phyloP scores from a whole-genome alignment of 2,329 filamentous ascomycete species.

The Decorospora gaudefroyi region DNA sequence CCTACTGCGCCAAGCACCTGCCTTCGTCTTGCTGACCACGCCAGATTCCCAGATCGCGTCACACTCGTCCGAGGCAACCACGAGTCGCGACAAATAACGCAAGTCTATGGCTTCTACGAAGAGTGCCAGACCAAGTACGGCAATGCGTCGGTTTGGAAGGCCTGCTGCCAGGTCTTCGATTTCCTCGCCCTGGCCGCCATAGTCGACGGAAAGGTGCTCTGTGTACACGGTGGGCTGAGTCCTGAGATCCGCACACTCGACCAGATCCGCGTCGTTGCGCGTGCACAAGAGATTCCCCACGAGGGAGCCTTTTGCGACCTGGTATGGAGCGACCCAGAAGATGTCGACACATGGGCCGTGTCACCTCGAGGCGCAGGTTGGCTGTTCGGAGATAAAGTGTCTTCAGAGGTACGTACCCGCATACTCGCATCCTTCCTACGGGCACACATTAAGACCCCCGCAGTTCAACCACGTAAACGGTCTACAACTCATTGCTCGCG shows the following conservation, averaged over 20 bases:
- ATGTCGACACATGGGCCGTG: constrained; percentile 71
- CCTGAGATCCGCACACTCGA: constrained; percentile 97
- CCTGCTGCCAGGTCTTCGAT: constrained; percentile 98
- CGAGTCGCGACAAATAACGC: constrained; percentile 97
- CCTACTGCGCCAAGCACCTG: background rate
- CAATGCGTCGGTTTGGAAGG: constrained; percentile 99
- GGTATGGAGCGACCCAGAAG: constrained; percentile 85
- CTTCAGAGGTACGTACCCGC: constrained; percentile 59
- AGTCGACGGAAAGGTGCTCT: constrained; percentile 99
- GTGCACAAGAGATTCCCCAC: constrained; percentile 93
- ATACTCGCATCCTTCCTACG: background rate
- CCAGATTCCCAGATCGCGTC: constrained; percentile 70
- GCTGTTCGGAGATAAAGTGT: constrained; percentile 72
- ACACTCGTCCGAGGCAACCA: constrained; percentile 82
- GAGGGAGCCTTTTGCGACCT: constrained; percentile 98
- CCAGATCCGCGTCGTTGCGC: constrained; percentile 74
- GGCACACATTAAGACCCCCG: constrained; percentile 7
- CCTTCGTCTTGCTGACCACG: constrained; percentile 5
- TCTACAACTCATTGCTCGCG: constrained; percentile 70
- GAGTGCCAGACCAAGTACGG: constrained; percentile 99
- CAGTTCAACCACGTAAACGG: constrained; percentile 77
- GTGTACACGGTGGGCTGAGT: constrained; percentile 92
- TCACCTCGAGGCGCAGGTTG: constrained; percentile 70
- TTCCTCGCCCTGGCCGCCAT: constrained; percentile 95
- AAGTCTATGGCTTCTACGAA: constrained; percentile 99